phyloP scores from a whole-genome alignment of 2,329 filamentous ascomycete species.

The Sporothrix dimorphospora region DNA sequence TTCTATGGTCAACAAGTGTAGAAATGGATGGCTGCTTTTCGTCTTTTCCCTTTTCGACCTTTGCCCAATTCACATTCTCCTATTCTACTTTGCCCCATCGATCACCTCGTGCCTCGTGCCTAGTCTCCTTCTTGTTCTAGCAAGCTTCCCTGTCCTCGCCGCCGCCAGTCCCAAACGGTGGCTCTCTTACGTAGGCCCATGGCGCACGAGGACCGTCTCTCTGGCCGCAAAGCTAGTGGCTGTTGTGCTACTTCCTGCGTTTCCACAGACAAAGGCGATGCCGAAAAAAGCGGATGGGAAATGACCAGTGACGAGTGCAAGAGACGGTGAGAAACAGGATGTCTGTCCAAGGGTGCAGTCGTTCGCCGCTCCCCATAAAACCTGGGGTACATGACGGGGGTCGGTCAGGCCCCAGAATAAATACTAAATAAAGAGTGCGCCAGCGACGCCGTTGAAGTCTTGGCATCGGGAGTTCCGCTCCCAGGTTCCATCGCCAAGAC shows the following conservation, averaged over 20 bases:
- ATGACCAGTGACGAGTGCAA: neutral
- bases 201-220: neutral
- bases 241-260: neutral
- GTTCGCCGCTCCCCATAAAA: neutral
- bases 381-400: conserved; percentile 23
- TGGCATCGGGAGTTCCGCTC: conserved; percentile 22
- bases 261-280: neutral
- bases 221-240: neutral
- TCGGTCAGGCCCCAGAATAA: neutral
- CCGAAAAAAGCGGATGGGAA: neutral
- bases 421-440: conserved; percentile 2
- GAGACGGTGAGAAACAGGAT: neutral
- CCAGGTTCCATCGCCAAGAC: conserved; percentile 28
- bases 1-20: neutral
- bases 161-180: neutral
- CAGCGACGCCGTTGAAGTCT: conserved; percentile 18
- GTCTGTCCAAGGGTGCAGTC: neutral
- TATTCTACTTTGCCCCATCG: neutral
- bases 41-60: neutral
- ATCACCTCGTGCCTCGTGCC: neutral
- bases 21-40: neutral
- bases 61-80: neutral
- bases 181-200: neutral
- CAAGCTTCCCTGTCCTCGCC: neutral
- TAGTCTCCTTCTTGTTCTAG: neutral